These are phyloP conservation scores for Pachysandra terminalis DNA, from an alignment of 164 flowering plant genomes.

Conservation along the genomic window DNA sequence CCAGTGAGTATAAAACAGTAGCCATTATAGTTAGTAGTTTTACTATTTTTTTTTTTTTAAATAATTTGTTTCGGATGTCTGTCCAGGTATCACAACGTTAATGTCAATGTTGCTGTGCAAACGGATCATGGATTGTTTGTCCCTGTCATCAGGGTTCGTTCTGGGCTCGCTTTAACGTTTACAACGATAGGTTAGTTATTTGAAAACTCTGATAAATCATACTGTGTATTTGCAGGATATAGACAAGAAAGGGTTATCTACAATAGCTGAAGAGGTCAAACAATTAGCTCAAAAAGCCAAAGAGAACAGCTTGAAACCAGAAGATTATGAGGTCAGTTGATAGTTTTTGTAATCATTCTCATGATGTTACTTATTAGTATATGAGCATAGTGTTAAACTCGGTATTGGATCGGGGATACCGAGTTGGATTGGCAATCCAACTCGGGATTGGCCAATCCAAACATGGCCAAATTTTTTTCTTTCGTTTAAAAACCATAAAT, in stretches of 20 bases:
- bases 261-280: slow-evolving; percentile 79
- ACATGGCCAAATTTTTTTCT: too few relatives aligned
- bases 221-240: slow-evolving; percentile 65
- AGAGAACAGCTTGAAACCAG: slow-evolving; percentile 86
- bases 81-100: slow-evolving; percentile 72
- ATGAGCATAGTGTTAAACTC: too few relatives aligned
- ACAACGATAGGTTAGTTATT: background rate
- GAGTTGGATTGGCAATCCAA: too few relatives aligned
- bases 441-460: too few relatives aligned
- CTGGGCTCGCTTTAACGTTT: background rate
- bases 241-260: slow-evolving; percentile 91
- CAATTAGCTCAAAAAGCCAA: slow-evolving; percentile 81
- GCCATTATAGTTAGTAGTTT: background rate
- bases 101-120: slow-evolving; percentile 91
- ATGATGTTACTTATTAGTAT: background rate
- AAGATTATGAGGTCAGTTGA: slow-evolving; percentile 79
- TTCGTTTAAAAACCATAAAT: too few relatives aligned
- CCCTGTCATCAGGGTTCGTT: slow-evolving; percentile 76
- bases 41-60: background rate
- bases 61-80: slow-evolving; percentile 4
- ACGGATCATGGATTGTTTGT: slow-evolving; percentile 91
- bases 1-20: slow-evolving; percentile 53
- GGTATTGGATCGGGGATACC: too few relatives aligned
- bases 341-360: background rate
- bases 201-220: background rate